These are phyloP conservation scores for Paxillus ammoniavirescens DNA, from an alignment of 768 basidiomycete genomes.

Conservation along the genomic window DNA sequence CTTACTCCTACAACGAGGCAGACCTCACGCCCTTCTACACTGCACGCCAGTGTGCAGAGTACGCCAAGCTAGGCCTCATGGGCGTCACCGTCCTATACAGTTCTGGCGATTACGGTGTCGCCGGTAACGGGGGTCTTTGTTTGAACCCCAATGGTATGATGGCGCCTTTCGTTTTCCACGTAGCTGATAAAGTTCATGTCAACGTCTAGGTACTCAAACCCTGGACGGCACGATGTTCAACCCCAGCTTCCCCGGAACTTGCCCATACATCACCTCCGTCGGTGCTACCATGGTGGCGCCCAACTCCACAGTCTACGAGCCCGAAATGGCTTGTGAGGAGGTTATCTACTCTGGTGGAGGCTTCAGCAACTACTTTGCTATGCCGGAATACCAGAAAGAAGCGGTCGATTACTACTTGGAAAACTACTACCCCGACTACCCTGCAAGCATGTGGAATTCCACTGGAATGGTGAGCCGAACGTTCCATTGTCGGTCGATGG, in stretches of 20 bases:
- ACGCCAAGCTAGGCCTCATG: constrained; percentile 43
- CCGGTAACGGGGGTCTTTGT: constrained; percentile 32
- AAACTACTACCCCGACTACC: constrained; percentile 28
- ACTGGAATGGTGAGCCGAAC: constrained; percentile 25
- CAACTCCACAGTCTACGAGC: constrained; percentile 25
- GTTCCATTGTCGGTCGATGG: constrained; percentile 17
- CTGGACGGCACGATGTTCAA: constrained; percentile 34
- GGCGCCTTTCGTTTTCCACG: not conserved
- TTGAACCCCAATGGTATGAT: constrained; percentile 27
- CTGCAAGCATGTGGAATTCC: constrained; percentile 24
- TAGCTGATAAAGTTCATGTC: too few species aligned
- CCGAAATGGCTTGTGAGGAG: constrained; percentile 30
- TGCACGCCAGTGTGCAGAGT: constrained; percentile 43
- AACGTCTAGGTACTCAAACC: constrained; percentile 25
- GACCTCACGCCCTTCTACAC: constrained; percentile 35
- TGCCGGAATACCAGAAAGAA: constrained; percentile 38
- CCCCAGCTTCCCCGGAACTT: constrained; percentile 42
- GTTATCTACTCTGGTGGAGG: constrained; percentile 31
- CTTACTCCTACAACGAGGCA: constrained; percentile 39
- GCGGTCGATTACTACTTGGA: constrained; percentile 32
- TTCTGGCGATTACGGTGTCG: constrained; percentile 47
- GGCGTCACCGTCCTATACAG: constrained; percentile 43
- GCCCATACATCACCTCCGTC: constrained; percentile 45
- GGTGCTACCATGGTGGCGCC: constrained; percentile 48
- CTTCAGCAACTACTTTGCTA: constrained; percentile 42